A percentile compares a stretch with the other conserved stretches of the same genome.
Evolutionary conservation across 2,329 filamentous ascomycete genomes (phyloP).

Genomic region (Penicillium frequentans): DNA sequence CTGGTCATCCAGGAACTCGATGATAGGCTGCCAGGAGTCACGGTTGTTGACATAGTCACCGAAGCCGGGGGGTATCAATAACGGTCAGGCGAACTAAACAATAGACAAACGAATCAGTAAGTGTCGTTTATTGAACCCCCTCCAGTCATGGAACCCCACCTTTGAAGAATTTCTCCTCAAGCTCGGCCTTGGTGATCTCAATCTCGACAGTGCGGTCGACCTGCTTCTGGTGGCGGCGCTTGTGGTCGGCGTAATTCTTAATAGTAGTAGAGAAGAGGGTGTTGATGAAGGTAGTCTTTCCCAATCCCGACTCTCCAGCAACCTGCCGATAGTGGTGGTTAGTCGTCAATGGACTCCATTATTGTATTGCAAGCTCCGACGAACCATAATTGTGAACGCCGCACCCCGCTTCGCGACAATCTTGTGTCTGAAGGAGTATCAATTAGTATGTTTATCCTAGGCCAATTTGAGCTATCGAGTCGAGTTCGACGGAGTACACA

Average conservation of each 20-base stretch:
- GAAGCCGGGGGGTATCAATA: conserved; percentile 98
- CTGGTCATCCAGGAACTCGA: conserved; percentile 99
- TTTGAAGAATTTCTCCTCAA: conserved; percentile 99
- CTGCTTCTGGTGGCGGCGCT: conserved; percentile 98
- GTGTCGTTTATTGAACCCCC: not conserved
- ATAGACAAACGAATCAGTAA: conserved; percentile 5
- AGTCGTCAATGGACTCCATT: conserved; percentile 17
- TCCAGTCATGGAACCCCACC: conserved; percentile 52
- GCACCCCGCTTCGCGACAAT: conserved; percentile 83
- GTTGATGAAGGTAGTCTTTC: conserved; percentile 99
- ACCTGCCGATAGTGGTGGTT: conserved; percentile 58
- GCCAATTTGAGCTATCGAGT: conserved; percentile 5
- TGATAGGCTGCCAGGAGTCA: conserved; percentile 99
- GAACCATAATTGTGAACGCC: conserved; percentile 98
- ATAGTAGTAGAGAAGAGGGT: conserved; percentile 99
- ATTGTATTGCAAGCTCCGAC: conserved; percentile 24
- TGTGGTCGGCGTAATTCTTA: conserved; percentile 99
- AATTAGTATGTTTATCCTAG: conserved; percentile 23
- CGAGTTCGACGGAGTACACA: conserved; percentile 48
- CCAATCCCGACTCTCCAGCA: conserved; percentile 95
- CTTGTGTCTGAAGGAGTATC: conserved; percentile 57
- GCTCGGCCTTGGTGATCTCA: conserved; percentile 98
- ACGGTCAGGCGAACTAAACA: conserved; percentile 87
- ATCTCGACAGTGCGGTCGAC: conserved; percentile 99
- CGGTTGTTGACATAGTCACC: conserved; percentile 99